Evolutionary conservation across 1,284 basidiomycete genomes (phyloP).

Genomic region (Fistulinella staudtii): DNA sequence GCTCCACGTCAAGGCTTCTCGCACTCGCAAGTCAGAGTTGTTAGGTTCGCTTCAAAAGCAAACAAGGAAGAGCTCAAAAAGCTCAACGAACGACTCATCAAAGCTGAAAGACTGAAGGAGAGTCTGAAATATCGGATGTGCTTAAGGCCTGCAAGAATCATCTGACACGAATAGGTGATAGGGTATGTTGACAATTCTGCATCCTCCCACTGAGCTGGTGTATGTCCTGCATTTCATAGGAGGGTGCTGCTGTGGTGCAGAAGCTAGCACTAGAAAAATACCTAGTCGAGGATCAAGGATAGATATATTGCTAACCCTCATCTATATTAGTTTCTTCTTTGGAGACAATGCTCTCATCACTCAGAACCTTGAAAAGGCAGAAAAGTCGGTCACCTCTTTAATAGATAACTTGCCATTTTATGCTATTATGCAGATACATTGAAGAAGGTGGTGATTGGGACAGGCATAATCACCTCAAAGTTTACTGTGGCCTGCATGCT

Average conservation of each 20-base stretch:
- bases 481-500: conserved; percentile 87
- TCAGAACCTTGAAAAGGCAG: conserved; percentile 74
- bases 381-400: conserved; percentile 52
- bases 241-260: neutral
- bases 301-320: conserved; percentile 87
- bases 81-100: conserved; percentile 76
- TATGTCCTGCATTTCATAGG: no score
- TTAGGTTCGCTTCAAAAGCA: no score
- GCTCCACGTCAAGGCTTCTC: no score
- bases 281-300: conserved; percentile 91
- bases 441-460: conserved; percentile 99
- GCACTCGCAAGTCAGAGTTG: no score
- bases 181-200: conserved; percentile 45
- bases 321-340: conserved; percentile 92
- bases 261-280: conserved; percentile 77
- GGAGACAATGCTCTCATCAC: conserved; percentile 76
- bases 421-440: conserved; percentile 58
- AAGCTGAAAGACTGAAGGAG: conserved; percentile 89
- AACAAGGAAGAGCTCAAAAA: conserved; percentile 77
- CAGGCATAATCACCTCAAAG: conserved; percentile 92
- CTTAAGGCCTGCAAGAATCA: conserved; percentile 82
- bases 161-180: conserved; percentile 88
- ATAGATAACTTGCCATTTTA: neutral
- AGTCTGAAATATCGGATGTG: conserved; percentile 89
- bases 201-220: neutral